phyloP scores from a whole-genome alignment of 805 yeast species.

The Hagleromyces aurorensis region DNA sequence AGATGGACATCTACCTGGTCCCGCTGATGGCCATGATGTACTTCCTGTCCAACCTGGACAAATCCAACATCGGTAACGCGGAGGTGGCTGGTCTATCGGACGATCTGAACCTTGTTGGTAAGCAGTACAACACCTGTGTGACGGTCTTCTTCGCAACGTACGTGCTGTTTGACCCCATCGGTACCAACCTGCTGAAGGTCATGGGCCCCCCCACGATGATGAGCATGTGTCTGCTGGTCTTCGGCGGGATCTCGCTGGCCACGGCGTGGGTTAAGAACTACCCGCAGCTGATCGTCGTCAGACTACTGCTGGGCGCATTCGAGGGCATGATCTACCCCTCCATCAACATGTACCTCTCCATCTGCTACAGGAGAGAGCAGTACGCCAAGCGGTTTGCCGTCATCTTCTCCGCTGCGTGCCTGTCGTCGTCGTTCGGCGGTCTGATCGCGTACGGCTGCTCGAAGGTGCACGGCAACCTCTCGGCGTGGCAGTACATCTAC shows the following conservation, averaged over 20 bases:
- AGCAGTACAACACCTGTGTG: slow-evolving; percentile 37
- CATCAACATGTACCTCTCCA: slow-evolving; percentile 39
- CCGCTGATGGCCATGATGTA: slow-evolving; percentile 39
- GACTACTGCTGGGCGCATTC: slow-evolving; percentile 44
- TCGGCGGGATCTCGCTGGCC: slow-evolving; percentile 37
- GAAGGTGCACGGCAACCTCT: slow-evolving; percentile 34
- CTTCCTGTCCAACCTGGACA: slow-evolving; percentile 42
- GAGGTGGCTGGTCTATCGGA: slow-evolving; percentile 43
- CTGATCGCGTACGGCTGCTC: slow-evolving; percentile 41
- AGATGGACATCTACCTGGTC: slow-evolving; percentile 37
- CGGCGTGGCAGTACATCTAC: slow-evolving; percentile 45
- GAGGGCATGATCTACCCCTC: slow-evolving; percentile 48
- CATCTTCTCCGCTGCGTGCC: slow-evolving; percentile 44
- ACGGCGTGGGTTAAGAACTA: slow-evolving; percentile 37
- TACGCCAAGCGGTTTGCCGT: slow-evolving; percentile 41
- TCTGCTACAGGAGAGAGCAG: slow-evolving; percentile 41
- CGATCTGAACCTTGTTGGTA: slow-evolving; percentile 33
- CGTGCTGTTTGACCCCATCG: slow-evolving; percentile 33
- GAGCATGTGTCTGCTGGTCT: slow-evolving; percentile 28
- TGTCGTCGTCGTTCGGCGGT: slow-evolving; percentile 54
- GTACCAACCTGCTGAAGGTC: slow-evolving; percentile 33
- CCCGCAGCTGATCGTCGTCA: slow-evolving; percentile 37
- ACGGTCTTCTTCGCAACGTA: slow-evolving; percentile 43
- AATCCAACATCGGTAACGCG: slow-evolving; percentile 55
- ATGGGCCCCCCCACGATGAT: slow-evolving; percentile 33